Conservation (phyloP, 2,329 filamentous ascomycete genomes). For the Parastagonospora nodorum region DNA sequence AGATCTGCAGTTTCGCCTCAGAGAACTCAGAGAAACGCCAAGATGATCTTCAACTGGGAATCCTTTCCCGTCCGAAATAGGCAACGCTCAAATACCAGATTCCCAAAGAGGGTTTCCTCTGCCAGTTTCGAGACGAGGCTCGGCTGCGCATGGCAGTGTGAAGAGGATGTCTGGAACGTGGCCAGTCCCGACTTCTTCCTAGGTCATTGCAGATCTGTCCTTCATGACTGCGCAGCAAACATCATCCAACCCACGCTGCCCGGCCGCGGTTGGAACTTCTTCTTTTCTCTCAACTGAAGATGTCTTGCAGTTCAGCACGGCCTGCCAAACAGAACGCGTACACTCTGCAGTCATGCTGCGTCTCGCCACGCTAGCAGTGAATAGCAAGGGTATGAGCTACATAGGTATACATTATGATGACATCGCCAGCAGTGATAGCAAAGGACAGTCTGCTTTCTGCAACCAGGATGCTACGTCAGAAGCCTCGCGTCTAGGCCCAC, state of each 20-base stretch:
- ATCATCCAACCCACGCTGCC: not conserved
- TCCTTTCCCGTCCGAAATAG: conserved; percentile 8
- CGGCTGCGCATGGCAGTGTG: conserved; percentile 6
- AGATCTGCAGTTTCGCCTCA: not conserved
- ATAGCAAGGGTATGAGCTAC: no score
- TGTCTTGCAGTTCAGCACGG: no score
- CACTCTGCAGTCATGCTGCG: no score
- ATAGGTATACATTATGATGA: no score
- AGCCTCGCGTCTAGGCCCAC: no score
- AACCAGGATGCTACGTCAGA: no score
- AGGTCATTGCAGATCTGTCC: conserved; percentile 12
- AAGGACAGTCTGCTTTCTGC: no score
- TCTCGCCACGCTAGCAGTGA: no score
- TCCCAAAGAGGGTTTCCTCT: not conserved
- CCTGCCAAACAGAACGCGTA: no score
- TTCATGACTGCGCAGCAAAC: not conserved
- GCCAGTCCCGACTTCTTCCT: conserved; percentile 11
- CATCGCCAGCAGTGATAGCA: no score
- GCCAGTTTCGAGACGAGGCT: conserved; percentile 14
- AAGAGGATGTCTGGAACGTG: conserved; percentile 1
- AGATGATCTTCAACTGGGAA: conserved; percentile 1
- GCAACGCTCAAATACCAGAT: not conserved
- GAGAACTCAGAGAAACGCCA: not conserved
- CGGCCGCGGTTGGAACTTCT: not conserved
- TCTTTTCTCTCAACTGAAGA: not conserved